Base-by-base conservation (phyloP, 2,329 filamentous ascomycete species). In the Fonsecaea erecta region DNA sequence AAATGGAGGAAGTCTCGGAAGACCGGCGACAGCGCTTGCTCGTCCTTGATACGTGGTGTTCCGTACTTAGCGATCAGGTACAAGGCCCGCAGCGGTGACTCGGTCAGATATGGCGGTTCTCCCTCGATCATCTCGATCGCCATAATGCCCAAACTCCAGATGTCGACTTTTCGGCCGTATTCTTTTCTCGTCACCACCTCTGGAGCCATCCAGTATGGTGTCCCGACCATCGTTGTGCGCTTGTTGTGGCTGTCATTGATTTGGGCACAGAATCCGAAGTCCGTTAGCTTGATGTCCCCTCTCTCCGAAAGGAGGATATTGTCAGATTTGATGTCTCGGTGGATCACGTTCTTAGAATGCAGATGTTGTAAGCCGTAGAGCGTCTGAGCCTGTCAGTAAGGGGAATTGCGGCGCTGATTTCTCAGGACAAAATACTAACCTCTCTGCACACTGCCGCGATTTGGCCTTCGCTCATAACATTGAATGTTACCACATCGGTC, bases 41-140 rank as follows among this genome's bases (percentile, higher is more conserved):
- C 94, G 69, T 97, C 93, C 80, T 98, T 98, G 80, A 99, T 96
- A 60, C 89, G 85, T 1, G 95, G 95, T 16, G 95, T 98, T 54
- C 95, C 95, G 75, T 97, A 97, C 35, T 95, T 98, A 60, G 95
- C 95, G 77, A 99, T 99, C 72, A 99, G 81, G 84, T 95, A 99
- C 40, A 99, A 84, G 1, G 95, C 95, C 66, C 94, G 88, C 26
- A 99, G 84, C 4, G 95, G 95, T 40, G 92, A 96, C 77, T 99
- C 95, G 43, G 93, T 98, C 65, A 99, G 84, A 76, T 98, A 99
- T 26, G 95, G 95, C 12, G 95, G 95, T 77, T 98, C 95, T 76
- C 94, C 95, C 80, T 98, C 95, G 70, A 99, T 97, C 95, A 99
- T 99, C 79, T 99, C 95, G 74, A 99, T 98, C 7, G 95, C 93